Base-by-base conservation (phyloP, 371 early-diverging fungal species). In the Dichotomocladium elegans region DNA sequence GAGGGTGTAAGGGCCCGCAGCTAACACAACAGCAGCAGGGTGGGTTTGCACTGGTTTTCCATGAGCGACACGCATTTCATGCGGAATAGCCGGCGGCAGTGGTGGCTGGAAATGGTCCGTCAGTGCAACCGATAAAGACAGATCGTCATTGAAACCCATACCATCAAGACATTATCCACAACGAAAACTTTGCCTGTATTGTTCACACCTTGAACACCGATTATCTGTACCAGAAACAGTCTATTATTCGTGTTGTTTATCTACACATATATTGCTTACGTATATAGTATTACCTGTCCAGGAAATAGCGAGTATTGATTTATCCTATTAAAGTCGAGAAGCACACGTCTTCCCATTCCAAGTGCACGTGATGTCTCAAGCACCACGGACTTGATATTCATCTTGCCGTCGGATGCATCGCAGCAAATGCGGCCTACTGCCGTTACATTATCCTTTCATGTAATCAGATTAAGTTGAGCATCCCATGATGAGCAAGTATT, bases 1-100 rank as follows among this genome's bases (percentile, higher is more conserved):
- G 28, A 92, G 57, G 3, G 94, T 92, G 61, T 79, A 96, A 3
- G 96, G 96, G 0, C 96, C 96, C 1, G 88, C 65, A 3, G 94
- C 90, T 11, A 87, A 66, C 10, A 90, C 53, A 15, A 93, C 77
- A 30, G 77, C 82, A 6, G 90, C 55, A 10, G 90, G 85, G 29
- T 67, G 52, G 2, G 70, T 68, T 24, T 54, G 45, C 21, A 29
- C 26, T 29, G 14, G 28, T 37, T 17, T 34, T 28, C 40, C n/a
- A n/a, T n/a, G n/a, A n/a, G n/a, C n/a, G 0, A 49, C 34, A 17
- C 25, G 40, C 17, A n/a, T 56, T 41, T 31, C 45, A 15, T 42
- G 45, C 14, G n/a, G n/a, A n/a, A 45, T 12, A 2, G 46, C 19
- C 5, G 59, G 24, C 8, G 78, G 70, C 15, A 60, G 27, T 44